A percentile compares a stretch with the other conserved stretches of the same genome.
Evolutionary conservation across 306 rosid species (phyloP).

Genomic region (Rosa chinensis): DNA sequence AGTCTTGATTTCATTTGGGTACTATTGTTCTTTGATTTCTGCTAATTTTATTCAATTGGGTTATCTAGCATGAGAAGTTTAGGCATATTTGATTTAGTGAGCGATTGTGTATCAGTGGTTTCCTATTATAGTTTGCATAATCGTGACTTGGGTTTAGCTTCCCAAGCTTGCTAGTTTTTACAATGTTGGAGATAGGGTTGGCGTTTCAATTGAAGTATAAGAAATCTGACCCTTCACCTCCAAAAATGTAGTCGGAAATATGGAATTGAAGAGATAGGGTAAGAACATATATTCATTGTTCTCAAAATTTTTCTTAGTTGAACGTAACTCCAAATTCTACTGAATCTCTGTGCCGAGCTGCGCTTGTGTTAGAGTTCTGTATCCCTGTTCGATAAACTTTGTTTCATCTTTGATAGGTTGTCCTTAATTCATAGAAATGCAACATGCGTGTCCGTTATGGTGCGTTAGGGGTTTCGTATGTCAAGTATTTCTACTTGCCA

Average conservation of each 20-base stretch:
- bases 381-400: background rate
- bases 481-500: background rate
- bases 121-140: background rate
- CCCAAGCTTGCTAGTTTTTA: background rate
- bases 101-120: background rate
- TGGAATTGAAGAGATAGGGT: background rate
- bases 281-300: background rate
- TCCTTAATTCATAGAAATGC: background rate
- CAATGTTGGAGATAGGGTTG: background rate
- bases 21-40: background rate
- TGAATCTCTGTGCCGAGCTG: background rate
- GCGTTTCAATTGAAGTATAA: background rate
- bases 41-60: background rate
- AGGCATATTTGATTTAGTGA: background rate
- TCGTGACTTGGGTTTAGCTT: background rate
- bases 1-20: background rate
- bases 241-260: background rate
- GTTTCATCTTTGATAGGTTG: background rate
- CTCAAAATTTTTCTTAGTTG: background rate
- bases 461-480: background rate
- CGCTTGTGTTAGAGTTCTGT: background rate
- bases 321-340: too few species aligned
- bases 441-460: background rate
- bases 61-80: background rate
- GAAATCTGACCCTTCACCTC: background rate